These are phyloP conservation scores for Larix kaempferi DNA, from an alignment of 75 land plant species.

Conservation along the genomic window DNA sequence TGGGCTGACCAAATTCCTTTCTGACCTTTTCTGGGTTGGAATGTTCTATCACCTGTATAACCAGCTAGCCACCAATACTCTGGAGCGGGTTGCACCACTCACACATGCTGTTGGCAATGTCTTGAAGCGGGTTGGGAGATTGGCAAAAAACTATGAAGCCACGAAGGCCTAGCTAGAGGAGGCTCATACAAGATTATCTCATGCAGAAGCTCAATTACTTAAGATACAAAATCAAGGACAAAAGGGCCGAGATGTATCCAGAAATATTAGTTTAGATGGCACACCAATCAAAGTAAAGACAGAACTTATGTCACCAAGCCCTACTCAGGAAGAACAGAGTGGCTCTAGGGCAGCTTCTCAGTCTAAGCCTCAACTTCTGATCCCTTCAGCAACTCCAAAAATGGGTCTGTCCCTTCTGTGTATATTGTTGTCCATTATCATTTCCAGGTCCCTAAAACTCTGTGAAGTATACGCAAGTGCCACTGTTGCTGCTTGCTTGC, in stretches of 20 bases:
- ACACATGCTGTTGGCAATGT: too few relatives aligned
- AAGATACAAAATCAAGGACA: background rate
- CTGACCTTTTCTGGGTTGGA: too few relatives aligned
- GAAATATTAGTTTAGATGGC: constrained; percentile 4
- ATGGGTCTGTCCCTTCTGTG: constrained; percentile 20
- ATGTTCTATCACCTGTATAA: too few relatives aligned
- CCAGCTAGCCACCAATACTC: too few relatives aligned
- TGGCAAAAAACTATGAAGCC: constrained; percentile 23
- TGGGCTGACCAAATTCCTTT: too few relatives aligned
- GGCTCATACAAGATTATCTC: constrained; percentile 44
- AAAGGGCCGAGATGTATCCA: background rate
- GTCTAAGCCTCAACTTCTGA: constrained; percentile 31
- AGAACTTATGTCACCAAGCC: constrained; percentile 20
- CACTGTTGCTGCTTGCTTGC: too few relatives aligned
- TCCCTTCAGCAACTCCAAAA: constrained; percentile 32
- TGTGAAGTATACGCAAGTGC: too few relatives aligned
- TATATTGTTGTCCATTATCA: too few relatives aligned
- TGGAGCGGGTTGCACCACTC: too few relatives aligned
- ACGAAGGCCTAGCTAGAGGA: constrained; percentile 39
- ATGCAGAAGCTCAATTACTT: constrained; percentile 26
- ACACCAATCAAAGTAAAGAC: constrained; percentile 18
- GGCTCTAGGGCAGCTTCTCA: constrained; percentile 9
- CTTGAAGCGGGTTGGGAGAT: constrained; percentile 39
- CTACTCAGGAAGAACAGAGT: constrained; percentile 10
- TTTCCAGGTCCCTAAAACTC: too few relatives aligned